Conservation (phyloP, 768 basidiomycete species). For the Phallus indusiatus region DNA sequence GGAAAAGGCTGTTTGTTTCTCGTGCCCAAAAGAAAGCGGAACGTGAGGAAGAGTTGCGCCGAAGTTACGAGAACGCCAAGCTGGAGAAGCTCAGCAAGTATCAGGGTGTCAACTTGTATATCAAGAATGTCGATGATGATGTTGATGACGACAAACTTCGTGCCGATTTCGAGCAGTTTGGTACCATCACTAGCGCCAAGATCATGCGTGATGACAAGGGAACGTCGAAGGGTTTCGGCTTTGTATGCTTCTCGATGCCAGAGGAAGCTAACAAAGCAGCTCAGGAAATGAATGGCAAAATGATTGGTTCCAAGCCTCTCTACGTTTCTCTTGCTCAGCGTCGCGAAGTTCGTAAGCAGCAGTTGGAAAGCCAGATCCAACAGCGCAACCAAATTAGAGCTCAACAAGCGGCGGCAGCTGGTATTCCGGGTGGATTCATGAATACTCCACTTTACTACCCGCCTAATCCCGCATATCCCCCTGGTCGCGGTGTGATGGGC, state of each 20-base stretch:
- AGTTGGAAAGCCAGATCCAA: constrained; percentile 96
- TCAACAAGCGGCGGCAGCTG: constrained; percentile 90
- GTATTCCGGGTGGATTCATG: constrained; percentile 71
- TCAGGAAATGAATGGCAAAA: constrained; percentile 99
- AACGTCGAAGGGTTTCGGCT: constrained; percentile 93
- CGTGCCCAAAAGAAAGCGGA: constrained; percentile 98
- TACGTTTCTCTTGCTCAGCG: constrained; percentile 99
- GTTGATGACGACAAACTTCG: constrained; percentile 96
- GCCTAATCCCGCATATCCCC: constrained; percentile 67
- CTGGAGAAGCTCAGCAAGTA: constrained; percentile 98
- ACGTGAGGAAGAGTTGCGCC: constrained; percentile 93
- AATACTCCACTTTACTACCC: constrained; percentile 83
- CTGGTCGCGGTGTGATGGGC: constrained; percentile 68
- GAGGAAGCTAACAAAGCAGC: constrained; percentile 99
- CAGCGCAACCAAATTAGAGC: constrained; percentile 96
- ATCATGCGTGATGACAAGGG: constrained; percentile 98
- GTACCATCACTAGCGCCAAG: constrained; percentile 96
- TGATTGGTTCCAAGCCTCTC: constrained; percentile 96
- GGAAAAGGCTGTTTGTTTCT: constrained; percentile 88
- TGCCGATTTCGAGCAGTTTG: constrained; percentile 92
- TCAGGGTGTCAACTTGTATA: constrained; percentile 97
- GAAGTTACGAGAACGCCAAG: constrained; percentile 89
- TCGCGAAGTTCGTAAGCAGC: constrained; percentile 94
- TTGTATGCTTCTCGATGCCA: constrained; percentile 97
- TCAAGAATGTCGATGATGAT: constrained; percentile 99